Base-by-base conservation (phyloP, 306 rosid species). In the Cyamopsis tetragonoloba region DNA sequence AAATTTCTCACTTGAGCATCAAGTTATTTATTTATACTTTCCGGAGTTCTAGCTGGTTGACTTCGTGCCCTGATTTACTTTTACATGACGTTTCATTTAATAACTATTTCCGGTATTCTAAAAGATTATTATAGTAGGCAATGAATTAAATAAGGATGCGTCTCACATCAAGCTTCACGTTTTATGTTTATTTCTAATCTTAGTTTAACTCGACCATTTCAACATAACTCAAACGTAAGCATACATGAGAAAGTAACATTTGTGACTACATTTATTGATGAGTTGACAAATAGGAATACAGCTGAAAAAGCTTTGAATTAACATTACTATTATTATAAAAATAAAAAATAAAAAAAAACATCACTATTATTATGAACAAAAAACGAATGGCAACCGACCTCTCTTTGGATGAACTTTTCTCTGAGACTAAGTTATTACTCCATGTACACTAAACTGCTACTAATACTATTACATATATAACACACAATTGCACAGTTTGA, bases 401-500 rank as follows among this genome's bases (percentile, higher is more conserved):
- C 62, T 65, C 75, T 75, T n/a, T 66, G n/a, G 51, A 61, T 31
- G 64, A 67, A 44, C 46, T 51, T 71, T 34, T 44, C 48, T 26
- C 64, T 44, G 51, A 37, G 22, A 44, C 57, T 66, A 69, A 39
- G 55, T 56, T 28, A 49, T 77, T 63, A 15, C 60, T 56, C 15
- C 80, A 80, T 76, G 48, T 81, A 73, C 77, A 72, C 70, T 69
- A 43, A 73, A 64, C 51, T 73, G 61, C 79, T 56, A 57, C 51
- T 77, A 73, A 34, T 28, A 56, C 71, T n/a, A n/a, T n/a, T n/a
- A n/a, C n/a, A n/a, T n/a, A 56, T 3, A n/a, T 41, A 58, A 42
- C 72, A 69, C 51, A 26, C 10, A 6, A 13, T 20, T 50, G 42
- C 80, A 77, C 48, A 57, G 66, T 66, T 77, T 18, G 19, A 54